Evolutionary conservation across 208 protist genomes (phyloP), one percentile per base, ranked within the genome.

Genomic region (Wallacemonas sp.): DNA sequence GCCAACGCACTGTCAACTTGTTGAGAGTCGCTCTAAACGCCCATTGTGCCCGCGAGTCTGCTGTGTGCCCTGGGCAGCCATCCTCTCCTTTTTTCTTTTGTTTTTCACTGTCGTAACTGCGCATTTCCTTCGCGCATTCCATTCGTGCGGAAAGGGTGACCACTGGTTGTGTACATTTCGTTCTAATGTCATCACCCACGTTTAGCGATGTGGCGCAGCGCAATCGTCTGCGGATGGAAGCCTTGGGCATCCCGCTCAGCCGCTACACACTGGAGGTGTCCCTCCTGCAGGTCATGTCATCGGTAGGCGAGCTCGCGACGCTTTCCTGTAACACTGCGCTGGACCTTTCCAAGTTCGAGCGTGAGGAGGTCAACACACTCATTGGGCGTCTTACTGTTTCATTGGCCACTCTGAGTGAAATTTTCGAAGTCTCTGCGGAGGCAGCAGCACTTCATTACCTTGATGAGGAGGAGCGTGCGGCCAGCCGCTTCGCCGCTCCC

Each of bases 221-320:
- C 46, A 85, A 91, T 69, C 63, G 71, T 37, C 68, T 81, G 22
- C 63, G 61, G 15, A 66, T 87, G 63, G 61, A 66, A 55, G 37
- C 67, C 17, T 58, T 80, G 8, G 73, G 68, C n/a, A 65, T 83
- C 22, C 38, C 63, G 13, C 44, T 63, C 33, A 71, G 44, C 9
- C 67, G 63, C 1, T 68, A 72, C n/a, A 78, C 75, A 0, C 71
- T 84, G 26, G 73, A 83, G 57, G 71, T 71, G 12, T 74, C 79
- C 0, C 48, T 93, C 30, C 71, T 93, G 76, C 81, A 83, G 29
- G 87, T 93, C 77, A 87, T 93, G 77, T 79, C 81, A 0, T 76
- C 74, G n/a, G 64, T 91, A 55, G 87, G 87, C 1, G 83, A 93
- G 44, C 53, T 93, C 2, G 82, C 83, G 33, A 71, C 76, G 10